A percentile compares a stretch with the other conserved stretches of the same genome.
Conservation (phyloP, 129 eudicot species). For the Heracleum sosnowskyi region DNA sequence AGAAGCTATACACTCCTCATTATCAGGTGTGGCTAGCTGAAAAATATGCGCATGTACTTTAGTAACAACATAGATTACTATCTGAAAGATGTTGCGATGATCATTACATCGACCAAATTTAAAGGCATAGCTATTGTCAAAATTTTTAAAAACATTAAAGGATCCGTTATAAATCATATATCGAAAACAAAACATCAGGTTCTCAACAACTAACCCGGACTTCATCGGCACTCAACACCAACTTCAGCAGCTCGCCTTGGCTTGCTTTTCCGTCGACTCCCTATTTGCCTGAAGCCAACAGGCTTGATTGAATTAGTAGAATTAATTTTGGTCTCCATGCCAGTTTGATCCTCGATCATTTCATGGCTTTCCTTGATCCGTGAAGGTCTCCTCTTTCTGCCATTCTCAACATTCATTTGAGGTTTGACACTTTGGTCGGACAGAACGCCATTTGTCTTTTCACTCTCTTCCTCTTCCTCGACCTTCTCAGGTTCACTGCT, state of each 20-base stretch:
- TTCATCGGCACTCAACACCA: constrained; percentile 72
- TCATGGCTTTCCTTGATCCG: constrained; percentile 37
- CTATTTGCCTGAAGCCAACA: constrained; percentile 76
- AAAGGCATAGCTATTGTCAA: background rate
- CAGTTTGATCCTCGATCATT: constrained; percentile 37
- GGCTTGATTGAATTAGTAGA: constrained; percentile 36
- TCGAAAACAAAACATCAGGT: constrained; percentile 19
- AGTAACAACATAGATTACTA: background rate
- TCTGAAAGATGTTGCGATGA: background rate
- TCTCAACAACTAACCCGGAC: constrained; percentile 30
- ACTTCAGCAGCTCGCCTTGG: constrained; percentile 96
- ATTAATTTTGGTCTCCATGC: constrained; percentile 19
- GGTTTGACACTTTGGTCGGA: constrained; percentile 20
- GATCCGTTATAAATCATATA: constrained; percentile 3
- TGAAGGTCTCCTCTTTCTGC: constrained; percentile 48
- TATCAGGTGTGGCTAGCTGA: background rate
- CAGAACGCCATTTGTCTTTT: constrained; percentile 19
- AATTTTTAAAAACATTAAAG: constrained; percentile 6
- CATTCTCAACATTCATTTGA: constrained; percentile 33
- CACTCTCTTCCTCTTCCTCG: constrained; percentile 26
- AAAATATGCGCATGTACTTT: background rate
- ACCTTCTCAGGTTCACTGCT: constrained; percentile 33
- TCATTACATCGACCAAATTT: background rate
- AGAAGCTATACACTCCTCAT: background rate
- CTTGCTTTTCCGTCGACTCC: constrained; percentile 88